Evolutionary conservation across 768 basidiomycete species (phyloP).

Genomic region (Wakefieldia striispora): DNA sequence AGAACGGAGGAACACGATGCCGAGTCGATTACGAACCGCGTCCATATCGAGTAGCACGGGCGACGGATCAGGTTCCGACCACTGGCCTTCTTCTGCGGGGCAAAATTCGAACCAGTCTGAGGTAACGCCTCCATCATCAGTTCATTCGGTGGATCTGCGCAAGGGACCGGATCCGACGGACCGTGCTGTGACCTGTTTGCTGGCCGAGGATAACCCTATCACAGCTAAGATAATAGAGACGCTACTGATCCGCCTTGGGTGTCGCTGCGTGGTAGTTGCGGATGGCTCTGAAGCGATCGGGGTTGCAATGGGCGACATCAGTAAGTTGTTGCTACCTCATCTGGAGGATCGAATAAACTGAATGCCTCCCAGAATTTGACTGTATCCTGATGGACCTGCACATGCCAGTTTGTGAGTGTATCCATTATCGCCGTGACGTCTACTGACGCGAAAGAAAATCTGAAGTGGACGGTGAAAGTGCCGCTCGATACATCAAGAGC

Average conservation of each 20-base stretch:
- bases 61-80: conserved; percentile 75
- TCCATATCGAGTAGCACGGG: conserved; percentile 83
- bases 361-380: conserved; percentile 71
- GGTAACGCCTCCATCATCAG: conserved; percentile 74
- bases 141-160: conserved; percentile 79
- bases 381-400: conserved; percentile 94
- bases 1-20: conserved; percentile 80
- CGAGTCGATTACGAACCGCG: conserved; percentile 82
- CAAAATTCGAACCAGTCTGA: conserved; percentile 55
- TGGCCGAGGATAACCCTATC: conserved; percentile 98
- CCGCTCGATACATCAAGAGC: conserved; percentile 95
- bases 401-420: conserved; percentile 83
- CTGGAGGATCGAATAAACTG: neutral
- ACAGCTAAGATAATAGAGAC: conserved; percentile 98
- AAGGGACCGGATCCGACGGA: conserved; percentile 77
- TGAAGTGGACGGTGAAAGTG: conserved; percentile 90
- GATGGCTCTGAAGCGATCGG: conserved; percentile 97
- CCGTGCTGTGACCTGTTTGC: conserved; percentile 86
- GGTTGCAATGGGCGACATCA: conserved; percentile 96
- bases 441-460: conserved; percentile 9
- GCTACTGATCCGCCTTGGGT: conserved; percentile 87
- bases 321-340: conserved; percentile 54
- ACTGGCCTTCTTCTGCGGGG: conserved; percentile 60
- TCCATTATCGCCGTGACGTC: neutral
- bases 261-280: conserved; percentile 91